Evolutionary conservation across 2,329 filamentous ascomycete genomes (phyloP).

Genomic region (Aureobasidium melanogenum): DNA sequence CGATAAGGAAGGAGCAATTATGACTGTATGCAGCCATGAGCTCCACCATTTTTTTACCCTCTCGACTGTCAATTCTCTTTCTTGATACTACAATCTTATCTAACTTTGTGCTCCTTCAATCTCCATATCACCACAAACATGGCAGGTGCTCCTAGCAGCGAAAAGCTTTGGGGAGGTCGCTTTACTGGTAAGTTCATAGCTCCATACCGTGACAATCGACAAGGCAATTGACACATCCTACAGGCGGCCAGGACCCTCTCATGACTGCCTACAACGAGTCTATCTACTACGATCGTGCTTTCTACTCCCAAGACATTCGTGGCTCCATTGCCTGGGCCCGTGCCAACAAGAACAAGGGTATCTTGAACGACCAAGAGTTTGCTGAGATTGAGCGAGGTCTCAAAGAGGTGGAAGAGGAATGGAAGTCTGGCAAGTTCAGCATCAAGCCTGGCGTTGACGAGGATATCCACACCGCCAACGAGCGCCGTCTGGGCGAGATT

Average conservation of each 20-base stretch:
- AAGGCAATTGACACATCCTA: not conserved
- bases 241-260: slow-evolving; percentile 72
- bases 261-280: slow-evolving; percentile 81
- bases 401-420: slow-evolving; percentile 45
- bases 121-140: not conserved
- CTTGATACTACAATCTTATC: not conserved
- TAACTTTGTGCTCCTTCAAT: not conserved
- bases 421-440: slow-evolving; percentile 36
- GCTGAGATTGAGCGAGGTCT: slow-evolving; percentile 64
- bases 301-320: slow-evolving; percentile 72
- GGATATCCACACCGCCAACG: slow-evolving; percentile 49
- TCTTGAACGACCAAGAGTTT: slow-evolving; percentile 67
- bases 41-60: not conserved
- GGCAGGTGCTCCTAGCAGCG: slow-evolving; percentile 27
- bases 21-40: slow-evolving; percentile 1
- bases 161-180: slow-evolving; percentile 53
- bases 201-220: not conserved
- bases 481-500: slow-evolving; percentile 58
- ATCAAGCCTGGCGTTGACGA: slow-evolving; percentile 41
- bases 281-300: slow-evolving; percentile 67
- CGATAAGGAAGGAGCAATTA: slow-evolving; percentile 7
- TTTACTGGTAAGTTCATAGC: slow-evolving; percentile 42
- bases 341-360: slow-evolving; percentile 66
- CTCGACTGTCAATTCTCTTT: too few species aligned
- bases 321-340: slow-evolving; percentile 75